Evolutionary conservation across 2,329 filamentous ascomycete genomes (phyloP), one percentile per base, ranked within the genome.

Genomic region (Epicoccum nigrum): DNA sequence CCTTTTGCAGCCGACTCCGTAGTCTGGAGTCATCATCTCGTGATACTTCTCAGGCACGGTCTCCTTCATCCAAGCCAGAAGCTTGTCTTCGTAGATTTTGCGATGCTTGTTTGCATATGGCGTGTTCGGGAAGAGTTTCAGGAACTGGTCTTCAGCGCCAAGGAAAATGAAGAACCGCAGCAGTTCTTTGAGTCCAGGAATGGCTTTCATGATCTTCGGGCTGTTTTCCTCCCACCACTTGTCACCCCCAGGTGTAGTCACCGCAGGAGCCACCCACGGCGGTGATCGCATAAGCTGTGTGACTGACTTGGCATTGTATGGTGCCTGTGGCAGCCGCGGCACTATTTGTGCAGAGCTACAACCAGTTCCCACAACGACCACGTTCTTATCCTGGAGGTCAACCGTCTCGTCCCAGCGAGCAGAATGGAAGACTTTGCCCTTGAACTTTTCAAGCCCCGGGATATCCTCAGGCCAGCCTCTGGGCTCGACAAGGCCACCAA

Each of bases 1-100:
- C n/a, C 86, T 74, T 71, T 87, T 88, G 71, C 85, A 87, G 1
- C 84, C 84, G 12, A 86, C 69, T 35, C 79, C 77, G 49, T 85
- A 88, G 41, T 87, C 79, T 0, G 86, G 86, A 0, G 83, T 83
- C 28, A 88, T 65, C 6, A 85, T 76, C 23, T 84, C 80, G 55
- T 84, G 81, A 52, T 87, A 88, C 67, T 85, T 81, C 41, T 79
- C 72, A 0, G 86, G 86, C 0, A 81, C 81, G 1, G 67, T 73
- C 4, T 67, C 62, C 50, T 75, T 78, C 75, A 85, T 79, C 37
- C 79, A 72, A 4, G 60, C 48, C 25, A 83, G 51, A 60, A 76
- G 78, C 64, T 60, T 70, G n/a, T 68, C 67, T 52, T 81, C 78
- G 1, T 76, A 67, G 9, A 59, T 53, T 15, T 68, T 69, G 7